Base-by-base conservation (phyloP, 2,329 filamentous ascomycete genomes). In the Colletotrichum noveboracense region DNA sequence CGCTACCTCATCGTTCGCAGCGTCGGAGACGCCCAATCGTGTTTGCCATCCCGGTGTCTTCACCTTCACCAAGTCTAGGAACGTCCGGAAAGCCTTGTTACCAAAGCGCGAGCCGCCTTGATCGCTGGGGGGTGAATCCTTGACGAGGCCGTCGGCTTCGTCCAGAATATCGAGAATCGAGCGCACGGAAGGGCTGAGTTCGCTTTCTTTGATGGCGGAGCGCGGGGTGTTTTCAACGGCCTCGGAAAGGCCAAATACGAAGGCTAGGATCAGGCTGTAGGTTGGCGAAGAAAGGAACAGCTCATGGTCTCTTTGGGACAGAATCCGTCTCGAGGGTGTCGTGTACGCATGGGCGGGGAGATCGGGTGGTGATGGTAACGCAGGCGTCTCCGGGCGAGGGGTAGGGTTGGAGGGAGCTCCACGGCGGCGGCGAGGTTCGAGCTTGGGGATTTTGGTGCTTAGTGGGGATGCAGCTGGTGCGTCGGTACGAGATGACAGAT, bases 21-120 rank as follows among this genome's bases (percentile, higher is more conserved):
- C 85, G 4, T 84, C 76, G 18, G 88, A 83, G 10, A 95, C 76
- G 7, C 90, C 91, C 3, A 96, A 88, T 60, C 84, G 83, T 38
- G 85, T 82, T 81, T 96, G 94, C 94, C 94, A 96, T 52, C 81
- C 83, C 4, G 82, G 79, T 68, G 88, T 87, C 77, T 89, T 89
- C 26, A 89, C 88, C 78, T 89, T 89, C 21, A 94, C 86, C 61
- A 91, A 90, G 82, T 95, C 94, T 71, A 98, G 90, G 80, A 97
- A 96, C 74, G 91, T 89, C 66, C 95, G 92, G 86, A 99, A 99
- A 3, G 94, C 92, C 79, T 96, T 96, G 86, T 99, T 99, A 62
- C 97, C 97, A 83, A 99, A 99, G 30, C 97, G 91, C 10, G 96
- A 98, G 61, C 96, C 96, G 34, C 92, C 94, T 62, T 96, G 94